Evolutionary conservation across 768 basidiomycete species (phyloP), one percentile per base, ranked within the genome.

Genomic region (Suillus plorans): DNA sequence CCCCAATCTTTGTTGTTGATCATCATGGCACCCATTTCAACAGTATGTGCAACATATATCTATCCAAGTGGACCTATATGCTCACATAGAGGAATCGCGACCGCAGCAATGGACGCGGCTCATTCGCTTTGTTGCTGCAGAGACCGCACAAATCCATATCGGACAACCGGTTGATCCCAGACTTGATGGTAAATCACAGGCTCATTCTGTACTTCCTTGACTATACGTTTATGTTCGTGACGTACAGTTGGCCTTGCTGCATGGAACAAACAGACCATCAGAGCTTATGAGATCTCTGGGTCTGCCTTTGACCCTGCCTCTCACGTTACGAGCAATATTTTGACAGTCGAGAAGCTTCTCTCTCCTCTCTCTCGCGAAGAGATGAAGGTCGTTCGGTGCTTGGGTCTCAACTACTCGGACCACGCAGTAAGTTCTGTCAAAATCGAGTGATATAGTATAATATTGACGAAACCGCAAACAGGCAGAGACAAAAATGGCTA

Each of bases 341-440:
- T 94, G 52, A 92, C 91, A 4, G 91, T 92, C 49, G 84, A 87
- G 72, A 80, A 84, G 49, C 84, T 94, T 44, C 82, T 94, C 20
- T 79, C 86, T 3, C 92, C 92, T 13, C 80, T 94, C 31, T 82
- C 89, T 10, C 79, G 84, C 49, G 85, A 89, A 66, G 81, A 91
- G 70, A 80, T 92, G 67, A 86, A 85, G 66, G 77, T 89, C 3
- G 90, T 91, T 34, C 84, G 92, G 13, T 92, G 91, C 76, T 77
- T 94, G 14, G 92, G 92, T 0, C 77, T 94, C 57, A 94, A 94
- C 73, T 94, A 94, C 72, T 83, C 84, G n/a, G 91, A 93, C 69
- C 91, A 94, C 78, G 92, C 92, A 8, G 92, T 84, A 69, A 65
- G 84, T 74, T 22, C 42, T 31, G 47, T 13, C 7, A 2, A 20